A percentile compares a stretch with the other conserved stretches of the same genome.
phyloP scores from a whole-genome alignment of 1,284 basidiomycete genomes.

The Cryptococcus wingfieldii region DNA sequence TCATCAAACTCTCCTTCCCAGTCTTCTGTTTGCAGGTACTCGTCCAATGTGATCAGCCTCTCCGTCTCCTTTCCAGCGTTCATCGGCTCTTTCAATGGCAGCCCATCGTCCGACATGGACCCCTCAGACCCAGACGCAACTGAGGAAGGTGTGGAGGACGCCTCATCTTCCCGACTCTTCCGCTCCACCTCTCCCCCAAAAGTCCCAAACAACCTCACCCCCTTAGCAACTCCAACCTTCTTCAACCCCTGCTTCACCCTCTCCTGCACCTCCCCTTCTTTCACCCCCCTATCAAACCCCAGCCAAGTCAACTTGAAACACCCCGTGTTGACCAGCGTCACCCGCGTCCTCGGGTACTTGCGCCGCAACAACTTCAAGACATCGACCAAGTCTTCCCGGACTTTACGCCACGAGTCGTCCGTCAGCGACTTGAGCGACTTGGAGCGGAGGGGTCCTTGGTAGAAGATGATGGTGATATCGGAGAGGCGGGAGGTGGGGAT shows the following conservation, averaged over 20 bases:
- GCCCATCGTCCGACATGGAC: too few relatives aligned
- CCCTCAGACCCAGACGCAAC: too few relatives aligned
- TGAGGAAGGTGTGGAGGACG: too few relatives aligned
- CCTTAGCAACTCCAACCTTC: not conserved
- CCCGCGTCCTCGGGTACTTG: not conserved
- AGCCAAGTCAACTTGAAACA: constrained; percentile 1
- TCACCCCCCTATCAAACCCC: not conserved
- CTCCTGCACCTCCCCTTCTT: not conserved
- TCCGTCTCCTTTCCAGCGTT: not conserved
- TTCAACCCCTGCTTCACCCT: not conserved
- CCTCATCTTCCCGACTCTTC: not conserved
- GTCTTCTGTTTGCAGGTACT: not conserved
- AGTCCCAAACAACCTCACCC: not conserved
- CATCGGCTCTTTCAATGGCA: not conserved
- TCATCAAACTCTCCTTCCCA: constrained; percentile 1
- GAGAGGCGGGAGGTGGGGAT: not conserved
- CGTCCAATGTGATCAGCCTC: not conserved
- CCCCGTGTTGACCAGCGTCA: not conserved
- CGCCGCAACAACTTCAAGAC: not conserved
- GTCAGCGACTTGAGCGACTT: not conserved
- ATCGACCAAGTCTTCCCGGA: not conserved
- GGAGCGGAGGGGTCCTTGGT: not conserved
- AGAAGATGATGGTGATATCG: not conserved
- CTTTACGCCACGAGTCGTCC: not conserved
- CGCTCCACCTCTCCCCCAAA: not conserved